phyloP scores from a whole-genome alignment of 352 stramenopile genomes.

The Proteromonas lacertae region DNA sequence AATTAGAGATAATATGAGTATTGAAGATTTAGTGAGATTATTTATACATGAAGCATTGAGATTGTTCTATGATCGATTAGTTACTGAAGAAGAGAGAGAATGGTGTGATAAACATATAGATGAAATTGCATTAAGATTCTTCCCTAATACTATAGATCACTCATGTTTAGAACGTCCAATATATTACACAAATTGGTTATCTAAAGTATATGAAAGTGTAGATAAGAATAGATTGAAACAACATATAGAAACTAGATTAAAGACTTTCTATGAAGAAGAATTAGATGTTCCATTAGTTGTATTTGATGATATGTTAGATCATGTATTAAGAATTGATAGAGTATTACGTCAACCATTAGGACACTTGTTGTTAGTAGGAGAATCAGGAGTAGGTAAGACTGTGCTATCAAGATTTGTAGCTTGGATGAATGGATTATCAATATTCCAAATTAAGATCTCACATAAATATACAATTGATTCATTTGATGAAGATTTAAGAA shows the following conservation, averaged over 20 bases:
- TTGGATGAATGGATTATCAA: conserved; percentile 98
- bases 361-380: conserved; percentile 85
- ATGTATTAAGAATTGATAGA: conserved; percentile 85
- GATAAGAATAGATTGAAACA: conserved; percentile 56
- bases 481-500: conserved; percentile 93
- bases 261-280: conserved; percentile 98
- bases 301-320: conserved; percentile 97
- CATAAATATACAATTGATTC: conserved; percentile 90
- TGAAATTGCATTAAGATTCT: neutral
- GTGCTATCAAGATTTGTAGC: conserved; percentile 94
- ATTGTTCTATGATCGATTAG: conserved; percentile 92
- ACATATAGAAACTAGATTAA: conserved; percentile 74
- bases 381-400: conserved; percentile 92
- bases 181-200: conserved; percentile 91
- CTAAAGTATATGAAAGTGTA: conserved; percentile 74
- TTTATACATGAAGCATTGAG: conserved; percentile 90
- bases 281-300: conserved; percentile 95
- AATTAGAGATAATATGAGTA: conserved; percentile 36
- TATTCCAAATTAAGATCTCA: conserved; percentile 97
- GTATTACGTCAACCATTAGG: conserved; percentile 90
- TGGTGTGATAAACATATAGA: conserved; percentile 22
- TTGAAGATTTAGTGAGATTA: conserved; percentile 78
- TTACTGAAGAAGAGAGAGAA: conserved; percentile 67
- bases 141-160: conserved; percentile 1
- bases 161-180: conserved; percentile 17